Evolutionary conservation across 306 rosid species (phyloP).

Genomic region (Quillaja saponaria): DNA sequence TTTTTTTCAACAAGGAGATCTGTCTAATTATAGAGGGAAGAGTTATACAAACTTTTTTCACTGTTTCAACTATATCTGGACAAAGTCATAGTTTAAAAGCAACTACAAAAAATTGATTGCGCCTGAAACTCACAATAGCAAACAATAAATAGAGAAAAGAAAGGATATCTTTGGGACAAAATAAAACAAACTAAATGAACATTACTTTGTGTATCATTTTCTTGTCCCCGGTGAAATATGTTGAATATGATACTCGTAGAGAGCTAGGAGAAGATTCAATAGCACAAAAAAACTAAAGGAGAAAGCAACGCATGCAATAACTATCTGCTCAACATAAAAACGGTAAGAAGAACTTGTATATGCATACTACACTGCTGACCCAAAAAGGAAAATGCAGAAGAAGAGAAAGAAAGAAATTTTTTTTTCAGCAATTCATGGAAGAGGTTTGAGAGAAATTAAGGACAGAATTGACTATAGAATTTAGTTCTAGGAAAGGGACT

Average conservation of each 20-base stretch:
- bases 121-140: neutral
- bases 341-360: neutral
- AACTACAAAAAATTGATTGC: slow-evolving; percentile 25
- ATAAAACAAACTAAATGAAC: slow-evolving; percentile 15
- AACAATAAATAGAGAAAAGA: neutral
- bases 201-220: slow-evolving; percentile 11
- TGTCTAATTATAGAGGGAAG: slow-evolving; percentile 19
- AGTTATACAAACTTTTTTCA: neutral
- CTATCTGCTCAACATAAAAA: neutral
- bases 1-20: slow-evolving; percentile 1
- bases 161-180: slow-evolving; percentile 6
- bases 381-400: neutral
- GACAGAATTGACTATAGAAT: slow-evolving; percentile 22
- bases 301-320: neutral
- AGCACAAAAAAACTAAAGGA: slow-evolving; percentile 15
- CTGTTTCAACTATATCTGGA: slow-evolving; percentile 2
- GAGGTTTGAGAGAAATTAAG: slow-evolving; percentile 12
- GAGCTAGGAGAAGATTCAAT: slow-evolving; percentile 16
- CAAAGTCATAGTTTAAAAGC: slow-evolving; percentile 28
- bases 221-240: neutral
- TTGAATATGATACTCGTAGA: neutral
- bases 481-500: slow-evolving; percentile 1
- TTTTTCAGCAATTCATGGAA: slow-evolving; percentile 12
- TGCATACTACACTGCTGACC: neutral
- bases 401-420: slow-evolving; percentile 7